Base-by-base conservation (phyloP, 2,329 filamentous ascomycete species). In the Chalaropsis ovoidea region DNA sequence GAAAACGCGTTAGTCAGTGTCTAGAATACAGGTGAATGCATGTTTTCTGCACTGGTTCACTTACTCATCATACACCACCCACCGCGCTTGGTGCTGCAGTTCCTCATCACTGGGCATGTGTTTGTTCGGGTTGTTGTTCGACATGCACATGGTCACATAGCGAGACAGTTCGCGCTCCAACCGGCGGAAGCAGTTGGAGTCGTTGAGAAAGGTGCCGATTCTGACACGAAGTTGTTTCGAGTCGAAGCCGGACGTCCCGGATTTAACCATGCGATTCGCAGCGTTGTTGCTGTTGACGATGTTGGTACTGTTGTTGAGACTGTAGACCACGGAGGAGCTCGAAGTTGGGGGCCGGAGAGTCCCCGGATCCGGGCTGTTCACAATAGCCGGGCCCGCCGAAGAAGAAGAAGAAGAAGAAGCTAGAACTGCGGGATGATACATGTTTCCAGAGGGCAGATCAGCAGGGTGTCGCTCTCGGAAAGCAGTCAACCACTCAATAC, bases 61-160 rank as follows among this genome's bases (percentile, higher is more conserved):
- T 74, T 73, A 84, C 78, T 84, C 82, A 65, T 86, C 82, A 67
- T 84, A 86, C 0, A 85, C 73, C 43, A 86, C 79, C 81, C 82
- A 86, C 19, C 83, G 78, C 1, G 83, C 82, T 70, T 86, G 84
- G 68, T 84, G 80, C 70, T 84, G 81, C n/a, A 86, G 73, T 70
- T 86, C 83, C n/a, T 81, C 78, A 68, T 86, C 83, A 0, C 78
- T 80, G 0, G 80, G 84, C n/a, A 81, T 74, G 67, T 86, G 83
- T 49, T 76, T 76, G 70, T 79, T 84, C 1, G 82, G 83, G 68
- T 86, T 86, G 69, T 85, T 83, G 0, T 79, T 73, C 3, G 82
- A 85, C 77, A 80, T 83, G 27, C 78, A 77, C 4, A 79, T 75
- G 15, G 75, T 75, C 2, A 81, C 79, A 72, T 78, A 86, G 39